Base-by-base conservation (phyloP, 495 filamentous ascomycete genomes). In the Cudoniella acicularis region DNA sequence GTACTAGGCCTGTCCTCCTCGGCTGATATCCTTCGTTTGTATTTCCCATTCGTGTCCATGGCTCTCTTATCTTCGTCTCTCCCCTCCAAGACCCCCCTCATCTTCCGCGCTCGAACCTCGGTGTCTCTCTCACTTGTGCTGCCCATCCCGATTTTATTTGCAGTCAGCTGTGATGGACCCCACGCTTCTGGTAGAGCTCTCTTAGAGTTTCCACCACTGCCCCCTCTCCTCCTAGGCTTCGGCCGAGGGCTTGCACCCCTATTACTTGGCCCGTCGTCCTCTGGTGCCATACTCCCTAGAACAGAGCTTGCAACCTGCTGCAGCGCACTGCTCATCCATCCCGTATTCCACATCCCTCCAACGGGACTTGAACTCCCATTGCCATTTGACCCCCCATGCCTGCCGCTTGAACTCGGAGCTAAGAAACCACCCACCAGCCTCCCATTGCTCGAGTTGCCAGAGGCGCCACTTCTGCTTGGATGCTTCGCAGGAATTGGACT, bases 21-120 rank as follows among this genome's bases (percentile, higher is more conserved):
- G 49, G 78, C 75, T 20, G 81, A 83, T n/a, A 66, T 79, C 55
- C 81, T 70, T 62, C 75, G 71, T 67, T 84, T 84, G 63, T 76
- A 79, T 53, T 70, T 76, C 10, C 78, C 74, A 18, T 72, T 69
- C 53, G 74, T 67, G 58, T 82, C 77, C 49, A 78, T 52, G n/a
- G 73, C 74, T 54, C 77, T 79, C 3, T 75, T 70, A 1, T 74
- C 77, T 10, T 78, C 77, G 52, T 78, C 70, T 20, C 75, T 78
- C 2, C 61, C 61, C 56, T 83, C 77, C n/a, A 83, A 68, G 2
- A 83, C 68, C 53, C 75, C 78, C 21, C 72, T 73, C 41, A 66
- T 79, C 64, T 72, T 77, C 69, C 71, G 73, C 6, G 75, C 72
- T 65, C 72, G 76, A 27, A 82, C 65, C 36, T 65, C 62, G 23